These are phyloP conservation scores for Zopfia rhizophila DNA, from an alignment of 2,329 filamentous ascomycete genomes.

Conservation along the genomic window DNA sequence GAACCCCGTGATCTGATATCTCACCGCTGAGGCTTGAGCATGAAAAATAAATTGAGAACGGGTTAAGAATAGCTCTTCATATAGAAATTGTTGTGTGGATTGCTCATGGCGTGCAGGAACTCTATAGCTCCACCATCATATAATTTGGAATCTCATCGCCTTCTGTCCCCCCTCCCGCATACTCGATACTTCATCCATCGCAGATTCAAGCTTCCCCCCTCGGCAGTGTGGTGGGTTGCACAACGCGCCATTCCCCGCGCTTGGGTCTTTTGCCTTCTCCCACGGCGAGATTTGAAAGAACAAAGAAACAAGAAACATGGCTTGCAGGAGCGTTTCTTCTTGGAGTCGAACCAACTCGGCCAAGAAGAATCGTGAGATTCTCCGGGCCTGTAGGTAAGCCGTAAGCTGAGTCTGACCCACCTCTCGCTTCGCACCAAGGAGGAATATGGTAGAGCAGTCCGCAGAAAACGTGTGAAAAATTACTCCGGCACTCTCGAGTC, in stretches of 20 bases:
- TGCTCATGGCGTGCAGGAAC: background rate
- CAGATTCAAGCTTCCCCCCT: too few species aligned
- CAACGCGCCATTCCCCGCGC: too few species aligned
- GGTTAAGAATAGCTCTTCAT: constrained; percentile 24
- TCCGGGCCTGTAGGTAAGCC: constrained; percentile 14
- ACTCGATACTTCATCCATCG: too few species aligned
- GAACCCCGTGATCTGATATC: constrained; percentile 25
- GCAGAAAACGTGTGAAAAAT: constrained; percentile 19
- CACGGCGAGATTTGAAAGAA: constrained; percentile 32
- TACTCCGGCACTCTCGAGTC: constrained; percentile 3
- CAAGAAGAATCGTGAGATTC: constrained; percentile 12
- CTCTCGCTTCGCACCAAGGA: constrained; percentile 24
- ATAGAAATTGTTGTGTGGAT: constrained; percentile 4
- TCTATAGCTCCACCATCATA: too few species aligned
- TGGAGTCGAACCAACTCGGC: constrained; percentile 22
- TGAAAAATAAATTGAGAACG: constrained; percentile 4
- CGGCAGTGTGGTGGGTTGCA: too few species aligned
- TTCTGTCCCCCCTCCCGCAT: too few species aligned
- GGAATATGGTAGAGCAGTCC: constrained; percentile 18
- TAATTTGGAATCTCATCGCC: too few species aligned
- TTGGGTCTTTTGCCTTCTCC: background rate
- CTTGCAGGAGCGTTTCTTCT: constrained; percentile 39
- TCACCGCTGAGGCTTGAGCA: constrained; percentile 9
- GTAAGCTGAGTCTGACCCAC: constrained; percentile 21
- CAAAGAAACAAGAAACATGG: constrained; percentile 22